Base-by-base conservation (phyloP, 1,139 yeast species). In the Sugiyamaella paludigena region DNA sequence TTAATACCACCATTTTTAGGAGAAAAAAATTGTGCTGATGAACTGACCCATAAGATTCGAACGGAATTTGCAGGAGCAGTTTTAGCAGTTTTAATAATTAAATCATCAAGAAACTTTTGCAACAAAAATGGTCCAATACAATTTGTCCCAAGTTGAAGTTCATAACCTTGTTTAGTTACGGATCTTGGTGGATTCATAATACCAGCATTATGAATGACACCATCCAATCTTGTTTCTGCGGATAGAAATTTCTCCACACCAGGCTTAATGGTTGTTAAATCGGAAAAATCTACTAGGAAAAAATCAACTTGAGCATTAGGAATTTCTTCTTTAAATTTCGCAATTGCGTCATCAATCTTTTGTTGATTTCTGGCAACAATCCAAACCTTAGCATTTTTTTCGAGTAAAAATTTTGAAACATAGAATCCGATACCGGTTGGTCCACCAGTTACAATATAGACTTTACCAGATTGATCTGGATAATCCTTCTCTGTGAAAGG, bases 111-210 rank as follows among this genome's bases (percentile, higher is more conserved):
- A 40, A 71, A 66, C 49, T 73, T 70, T 56, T 78, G 77, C 19
- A 80, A 61, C 45, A 79, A 60, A 52, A 73, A 78, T 24, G 79
- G 79, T 1, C 79, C 84, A 47, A 79, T 53, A 10, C 67, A 75
- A 56, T 80, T 80, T 31, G 76, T 72, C 6, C 81, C 83, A 45
- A 77, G 66, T 58, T 76, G 79, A 37, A 68, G 59, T 50, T 80
- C 83, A 51, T 68, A 70, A n/a, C 78, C 80, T 59, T 77, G 81
- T 16, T 57, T 61, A 2, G 80, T 70, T 11, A 58, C 55, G 2
- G 71, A 58, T 2, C 70, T 72, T 9, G 72, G 71, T 2, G 77
- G 75, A 7, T 62, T 59, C 79, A 77, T 76, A 7, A 78, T 72
- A 36, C 83, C 81, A 1, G 72, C 70, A 45, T 67, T 67, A 56